Base-by-base conservation (phyloP, 2,329 filamentous ascomycete species). In the Arachnomyces sp. region DNA sequence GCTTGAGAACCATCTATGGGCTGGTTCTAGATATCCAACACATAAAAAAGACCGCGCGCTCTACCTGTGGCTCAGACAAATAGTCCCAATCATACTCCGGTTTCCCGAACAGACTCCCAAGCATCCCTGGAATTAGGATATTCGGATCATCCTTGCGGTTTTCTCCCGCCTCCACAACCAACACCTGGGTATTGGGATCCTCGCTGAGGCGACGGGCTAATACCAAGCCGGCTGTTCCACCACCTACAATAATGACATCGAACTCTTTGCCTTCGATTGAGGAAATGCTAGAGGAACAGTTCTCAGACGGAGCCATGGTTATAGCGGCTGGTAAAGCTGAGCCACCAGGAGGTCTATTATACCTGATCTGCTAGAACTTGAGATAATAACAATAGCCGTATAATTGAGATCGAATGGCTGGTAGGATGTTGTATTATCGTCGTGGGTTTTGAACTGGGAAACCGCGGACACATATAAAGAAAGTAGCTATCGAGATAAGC, bases 71-170 rank as follows among this genome's bases (percentile, higher is more conserved):
- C 12, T 47, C 44, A 31, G 49, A 54, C 16, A 48, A 41, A 34
- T 47, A 49, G 7, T 42, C 43, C 54, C 53, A 57, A 43, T 59
- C 55, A 34, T 55, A 57, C 6, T 54, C 48, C 8, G 40, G 40
- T 37, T 54, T 49, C 9, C 49, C 50, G 21, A 48, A 32, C 39
- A 52, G 42, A 29, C 41, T 39, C 4, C 39, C 29, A 32, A 52
- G 46, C 16, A 45, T 16, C 4, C 44, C 45, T 12, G 50, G 52
- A 7, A 42, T 47, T 18, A 48, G 40, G 25, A 54, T 44, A 2
- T 42, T 28, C 4, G 41, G 43, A 31, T 54, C 51, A 28, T 46
- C 46, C 4, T 50, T 35, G 28, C 44, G 40, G 36, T 51, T 51
- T 39, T 48, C 17, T 14, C 36, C 36, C 12, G 36, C 28, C 14